These are phyloP conservation scores for Boletus reticulatus DNA, from an alignment of 768 basidiomycete species.

Conservation along the genomic window DNA sequence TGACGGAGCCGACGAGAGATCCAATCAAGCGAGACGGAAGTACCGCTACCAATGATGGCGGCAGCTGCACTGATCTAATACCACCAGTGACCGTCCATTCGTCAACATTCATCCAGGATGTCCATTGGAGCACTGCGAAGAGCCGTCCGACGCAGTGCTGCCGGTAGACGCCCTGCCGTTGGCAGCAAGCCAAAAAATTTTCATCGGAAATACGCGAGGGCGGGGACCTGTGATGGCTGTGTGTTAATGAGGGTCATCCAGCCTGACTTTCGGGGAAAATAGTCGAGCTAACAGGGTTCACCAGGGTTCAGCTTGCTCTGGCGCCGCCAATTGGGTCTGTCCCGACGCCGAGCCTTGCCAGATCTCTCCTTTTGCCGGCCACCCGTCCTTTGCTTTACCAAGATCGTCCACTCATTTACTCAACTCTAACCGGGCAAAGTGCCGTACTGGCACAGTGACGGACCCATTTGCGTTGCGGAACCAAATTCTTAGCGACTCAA, in stretches of 20 bases:
- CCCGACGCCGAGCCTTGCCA: slow-evolving; percentile 19
- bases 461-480: slow-evolving; percentile 35
- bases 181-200: slow-evolving; percentile 28
- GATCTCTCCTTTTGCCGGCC: slow-evolving; percentile 13
- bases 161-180: slow-evolving; percentile 20
- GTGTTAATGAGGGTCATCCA: slow-evolving; percentile 33
- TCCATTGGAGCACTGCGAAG: background rate
- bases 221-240: slow-evolving; percentile 39
- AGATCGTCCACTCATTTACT: slow-evolving; percentile 27
- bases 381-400: slow-evolving; percentile 13
- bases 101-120: background rate
- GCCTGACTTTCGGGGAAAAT: slow-evolving; percentile 34
- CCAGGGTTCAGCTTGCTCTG: slow-evolving; percentile 28
- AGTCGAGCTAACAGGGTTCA: slow-evolving; percentile 25
- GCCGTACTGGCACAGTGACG: slow-evolving; percentile 30
- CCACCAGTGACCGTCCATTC: background rate
- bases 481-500: slow-evolving; percentile 36
- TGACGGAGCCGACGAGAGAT: slow-evolving; percentile 22
- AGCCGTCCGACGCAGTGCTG: slow-evolving; percentile 10
- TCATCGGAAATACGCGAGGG: slow-evolving; percentile 38
- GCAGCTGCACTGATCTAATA: slow-evolving; percentile 3
- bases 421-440: slow-evolving; percentile 24
- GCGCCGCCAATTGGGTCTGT: slow-evolving; percentile 26
- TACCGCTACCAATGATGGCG: background rate
- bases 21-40: slow-evolving; percentile 16